Percentiles rank a stretch among this genome's conserved stretches.
Conservation (phyloP, 768 basidiomycete genomes). For the Rubroboletus satanas region DNA sequence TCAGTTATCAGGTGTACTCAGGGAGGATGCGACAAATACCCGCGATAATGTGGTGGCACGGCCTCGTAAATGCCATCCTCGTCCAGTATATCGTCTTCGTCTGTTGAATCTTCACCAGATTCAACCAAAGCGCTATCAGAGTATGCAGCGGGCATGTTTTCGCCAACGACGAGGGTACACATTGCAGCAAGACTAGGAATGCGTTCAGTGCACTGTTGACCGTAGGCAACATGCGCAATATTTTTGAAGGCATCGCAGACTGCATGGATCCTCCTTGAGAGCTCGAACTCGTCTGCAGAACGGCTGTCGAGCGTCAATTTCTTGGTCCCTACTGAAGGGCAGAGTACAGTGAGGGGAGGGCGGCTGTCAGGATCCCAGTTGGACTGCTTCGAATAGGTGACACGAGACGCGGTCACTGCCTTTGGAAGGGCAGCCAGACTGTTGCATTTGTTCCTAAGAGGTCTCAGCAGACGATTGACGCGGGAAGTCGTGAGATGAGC, state of each 20-base stretch:
- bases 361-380: constrained; percentile 19
- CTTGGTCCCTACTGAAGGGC: constrained; percentile 33
- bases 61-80: constrained; percentile 46
- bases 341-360: constrained; percentile 39
- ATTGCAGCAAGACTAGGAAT: constrained; percentile 42
- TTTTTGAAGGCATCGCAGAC: constrained; percentile 56
- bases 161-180: constrained; percentile 47
- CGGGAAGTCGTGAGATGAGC: constrained; percentile 37
- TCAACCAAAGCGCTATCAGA: constrained; percentile 11
- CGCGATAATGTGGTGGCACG: constrained; percentile 49
- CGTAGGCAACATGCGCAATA: constrained; percentile 39
- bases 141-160: constrained; percentile 34
- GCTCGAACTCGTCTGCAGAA: constrained; percentile 35
- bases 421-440: constrained; percentile 30
- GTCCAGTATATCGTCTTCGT: constrained; percentile 26
- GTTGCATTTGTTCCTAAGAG: constrained; percentile 45
- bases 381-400: constrained; percentile 16
- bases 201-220: constrained; percentile 10
- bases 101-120: constrained; percentile 21
- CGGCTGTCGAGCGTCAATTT: constrained; percentile 35
- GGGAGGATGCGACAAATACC: constrained; percentile 33
- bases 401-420: constrained; percentile 15
- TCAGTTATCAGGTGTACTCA: constrained; percentile 10
- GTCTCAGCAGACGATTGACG: constrained; percentile 44
- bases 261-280: constrained; percentile 48